Percentiles rank a stretch among this genome's conserved stretches.
phyloP scores from a whole-genome alignment of 2,329 filamentous ascomycete genomes.

The Neonectria neomacrospora region DNA sequence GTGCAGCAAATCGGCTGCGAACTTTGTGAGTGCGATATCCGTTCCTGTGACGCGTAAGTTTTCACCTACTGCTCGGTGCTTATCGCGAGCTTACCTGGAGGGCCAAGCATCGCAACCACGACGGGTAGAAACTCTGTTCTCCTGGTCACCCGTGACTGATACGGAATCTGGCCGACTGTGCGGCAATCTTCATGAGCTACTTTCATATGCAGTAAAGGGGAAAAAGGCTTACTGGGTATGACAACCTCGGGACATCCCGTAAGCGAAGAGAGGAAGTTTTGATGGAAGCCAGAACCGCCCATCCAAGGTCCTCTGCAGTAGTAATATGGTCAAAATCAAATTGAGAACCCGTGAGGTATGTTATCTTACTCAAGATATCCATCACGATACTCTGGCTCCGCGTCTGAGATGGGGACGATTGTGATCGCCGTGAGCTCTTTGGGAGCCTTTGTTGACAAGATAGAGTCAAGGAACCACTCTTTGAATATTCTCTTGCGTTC shows the following conservation, averaged over 20 bases:
- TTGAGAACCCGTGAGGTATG: not conserved
- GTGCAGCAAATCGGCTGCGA: not conserved
- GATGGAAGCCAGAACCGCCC: not conserved
- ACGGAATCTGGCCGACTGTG: not conserved
- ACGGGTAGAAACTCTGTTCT: not conserved
- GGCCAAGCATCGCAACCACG: not conserved
- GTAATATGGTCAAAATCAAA: not conserved
- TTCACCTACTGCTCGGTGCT: not conserved
- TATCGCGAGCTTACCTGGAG: not conserved
- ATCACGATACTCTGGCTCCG: not conserved
- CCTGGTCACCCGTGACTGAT: not conserved
- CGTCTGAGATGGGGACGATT: not conserved
- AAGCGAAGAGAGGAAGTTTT: not conserved
- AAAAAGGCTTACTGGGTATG: not conserved
- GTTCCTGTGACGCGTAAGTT: not conserved
- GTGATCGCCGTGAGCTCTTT: not conserved
- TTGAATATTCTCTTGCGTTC: not conserved
- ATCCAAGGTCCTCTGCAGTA: not conserved
- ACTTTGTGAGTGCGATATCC: not conserved
- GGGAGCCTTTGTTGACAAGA: not conserved
- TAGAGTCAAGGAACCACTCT: not conserved
- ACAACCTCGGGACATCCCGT: not conserved
- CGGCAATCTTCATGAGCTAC: not conserved
- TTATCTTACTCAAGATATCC: not conserved
- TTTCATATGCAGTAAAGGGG: not conserved